A percentile compares a stretch with the other conserved stretches of the same genome.
These are phyloP conservation scores for Flaveria sonorensis DNA, from an alignment of 129 eudicot genomes.

Conservation along the genomic window DNA sequence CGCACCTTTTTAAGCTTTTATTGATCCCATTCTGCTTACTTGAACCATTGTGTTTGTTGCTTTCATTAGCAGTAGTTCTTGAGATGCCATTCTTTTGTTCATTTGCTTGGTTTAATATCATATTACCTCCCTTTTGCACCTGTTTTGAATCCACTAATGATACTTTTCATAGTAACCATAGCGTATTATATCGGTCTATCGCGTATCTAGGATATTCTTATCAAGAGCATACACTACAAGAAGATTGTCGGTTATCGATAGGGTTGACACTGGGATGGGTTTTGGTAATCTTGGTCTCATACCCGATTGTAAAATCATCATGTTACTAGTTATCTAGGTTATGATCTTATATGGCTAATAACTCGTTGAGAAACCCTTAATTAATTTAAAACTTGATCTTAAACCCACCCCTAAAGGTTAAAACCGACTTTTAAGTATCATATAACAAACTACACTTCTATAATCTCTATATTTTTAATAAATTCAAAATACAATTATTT, in stretches of 20 bases:
- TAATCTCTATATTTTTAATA: not conserved
- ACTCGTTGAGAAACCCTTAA: too few relatives aligned
- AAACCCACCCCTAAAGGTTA: too few relatives aligned
- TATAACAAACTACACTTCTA: not conserved
- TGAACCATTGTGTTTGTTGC: conserved; percentile 34
- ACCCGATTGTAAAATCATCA: not conserved
- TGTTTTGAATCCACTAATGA: conserved; percentile 24
- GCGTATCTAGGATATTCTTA: too few relatives aligned
- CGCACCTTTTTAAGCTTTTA: conserved; percentile 76
- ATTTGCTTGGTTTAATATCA: conserved; percentile 43
- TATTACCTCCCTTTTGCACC: conserved; percentile 88
- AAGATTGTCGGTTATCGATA: not conserved
- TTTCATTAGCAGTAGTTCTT: conserved; percentile 20
- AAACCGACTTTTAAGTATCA: not conserved
- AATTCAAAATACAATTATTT: not conserved
- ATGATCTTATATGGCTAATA: not conserved
- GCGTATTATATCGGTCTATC: too few relatives aligned
- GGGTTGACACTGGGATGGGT: not conserved
- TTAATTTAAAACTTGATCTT: not conserved
- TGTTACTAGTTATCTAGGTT: not conserved
- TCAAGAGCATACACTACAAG: not conserved
- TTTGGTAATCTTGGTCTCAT: not conserved
- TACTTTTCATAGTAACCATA: not conserved
- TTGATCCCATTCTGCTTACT: conserved; percentile 53
- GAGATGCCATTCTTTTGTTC: conserved; percentile 42